Evolutionary conservation across 768 basidiomycete genomes (phyloP).

Genomic region (Exsudoporus frostii): DNA sequence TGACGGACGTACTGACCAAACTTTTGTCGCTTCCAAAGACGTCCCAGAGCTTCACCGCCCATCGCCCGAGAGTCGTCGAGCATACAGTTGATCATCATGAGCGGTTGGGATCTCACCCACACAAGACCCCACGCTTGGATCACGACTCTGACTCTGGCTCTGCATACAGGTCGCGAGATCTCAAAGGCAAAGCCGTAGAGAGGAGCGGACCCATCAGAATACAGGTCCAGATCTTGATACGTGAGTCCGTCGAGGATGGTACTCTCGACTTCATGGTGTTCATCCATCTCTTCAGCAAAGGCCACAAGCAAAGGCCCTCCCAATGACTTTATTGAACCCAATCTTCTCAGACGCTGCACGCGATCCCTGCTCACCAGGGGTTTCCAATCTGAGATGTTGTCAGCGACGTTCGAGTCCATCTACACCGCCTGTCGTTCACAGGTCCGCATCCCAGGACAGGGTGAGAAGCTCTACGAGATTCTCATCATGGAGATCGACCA

Average conservation of each 20-base stretch:
- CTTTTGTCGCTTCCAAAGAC: conserved; percentile 49
- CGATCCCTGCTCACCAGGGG: conserved; percentile 40
- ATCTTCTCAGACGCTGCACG: conserved; percentile 37
- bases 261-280: not conserved
- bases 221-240: conserved; percentile 41
- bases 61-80: conserved; percentile 38
- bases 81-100: conserved; percentile 29
- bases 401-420: conserved; percentile 53
- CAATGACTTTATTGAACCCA: conserved; percentile 27
- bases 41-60: conserved; percentile 47
- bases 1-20: conserved; percentile 37
- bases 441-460: conserved; percentile 51
- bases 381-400: conserved; percentile 30
- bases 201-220: conserved; percentile 44
- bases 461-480: conserved; percentile 55
- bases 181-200: conserved; percentile 23
- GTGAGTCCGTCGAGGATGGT: conserved; percentile 24
- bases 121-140: conserved; percentile 66
- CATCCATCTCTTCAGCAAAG: conserved; percentile 7
- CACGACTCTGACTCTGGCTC: conserved; percentile 66
- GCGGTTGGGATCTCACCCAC: conserved; percentile 56
- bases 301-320: conserved; percentile 5
- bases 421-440: conserved; percentile 55
- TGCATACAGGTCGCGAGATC: conserved; percentile 51
- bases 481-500: conserved; percentile 61